Conservation (phyloP, 1,284 basidiomycete species). For the Boletellus dicymbophilus region DNA sequence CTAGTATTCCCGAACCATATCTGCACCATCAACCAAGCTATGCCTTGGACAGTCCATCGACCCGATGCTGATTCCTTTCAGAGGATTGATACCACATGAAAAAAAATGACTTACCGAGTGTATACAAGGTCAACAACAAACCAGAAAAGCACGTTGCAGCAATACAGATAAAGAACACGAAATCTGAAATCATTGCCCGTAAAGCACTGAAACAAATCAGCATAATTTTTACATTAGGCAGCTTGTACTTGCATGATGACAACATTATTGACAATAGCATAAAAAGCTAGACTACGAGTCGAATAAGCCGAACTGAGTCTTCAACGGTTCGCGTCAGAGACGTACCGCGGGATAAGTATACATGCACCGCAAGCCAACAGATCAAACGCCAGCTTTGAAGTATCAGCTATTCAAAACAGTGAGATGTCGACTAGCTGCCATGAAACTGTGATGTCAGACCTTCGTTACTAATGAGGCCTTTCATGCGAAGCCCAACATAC, state of each 20-base stretch:
- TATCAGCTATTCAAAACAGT: conserved; percentile 38
- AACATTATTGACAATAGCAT: conserved; percentile 81
- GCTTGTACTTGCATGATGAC: conserved; percentile 64
- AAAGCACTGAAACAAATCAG: conserved; percentile 52
- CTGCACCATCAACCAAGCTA: conserved; percentile 80
- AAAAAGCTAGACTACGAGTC: conserved; percentile 71
- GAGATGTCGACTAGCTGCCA: conserved; percentile 5
- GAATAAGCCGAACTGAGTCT: conserved; percentile 1
- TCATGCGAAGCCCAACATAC: conserved; percentile 68
- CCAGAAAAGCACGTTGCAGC: conserved; percentile 87
- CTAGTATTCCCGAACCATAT: conserved; percentile 86
- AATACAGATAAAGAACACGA: conserved; percentile 83
- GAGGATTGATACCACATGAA: not conserved
- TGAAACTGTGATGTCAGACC: conserved; percentile 36
- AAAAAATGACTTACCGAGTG: conserved; percentile 50
- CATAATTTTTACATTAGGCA: not conserved
- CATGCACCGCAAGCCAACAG: conserved; percentile 84
- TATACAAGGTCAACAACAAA: conserved; percentile 82
- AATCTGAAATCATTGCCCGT: conserved; percentile 76
- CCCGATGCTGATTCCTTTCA: conserved; percentile 40
- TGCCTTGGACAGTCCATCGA: conserved; percentile 68
- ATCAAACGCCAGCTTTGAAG: conserved; percentile 78
- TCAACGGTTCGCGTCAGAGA: not conserved
- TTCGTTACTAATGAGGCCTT: conserved; percentile 60
- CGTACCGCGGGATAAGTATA: conserved; percentile 80